A percentile compares a stretch with the other conserved stretches of the same genome.
phyloP scores from a whole-genome alignment of 352 stramenopile species.

The Phytophthora nicotianae region DNA sequence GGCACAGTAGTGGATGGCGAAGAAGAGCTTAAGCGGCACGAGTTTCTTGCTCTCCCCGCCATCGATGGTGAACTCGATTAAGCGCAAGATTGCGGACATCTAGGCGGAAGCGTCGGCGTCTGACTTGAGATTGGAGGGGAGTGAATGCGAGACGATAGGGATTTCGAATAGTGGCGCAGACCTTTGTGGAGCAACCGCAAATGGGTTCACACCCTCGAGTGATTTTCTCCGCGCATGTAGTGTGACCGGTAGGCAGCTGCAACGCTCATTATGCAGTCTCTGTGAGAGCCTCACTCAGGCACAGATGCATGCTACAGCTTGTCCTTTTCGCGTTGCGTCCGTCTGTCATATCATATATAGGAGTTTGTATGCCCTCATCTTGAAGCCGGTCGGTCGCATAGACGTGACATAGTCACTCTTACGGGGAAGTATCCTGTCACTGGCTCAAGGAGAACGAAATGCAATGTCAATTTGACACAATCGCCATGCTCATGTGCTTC shows the following conservation, averaged over 20 bases:
- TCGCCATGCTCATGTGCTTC: not conserved
- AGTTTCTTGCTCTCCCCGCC: constrained; percentile 63
- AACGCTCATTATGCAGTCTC: too few species aligned
- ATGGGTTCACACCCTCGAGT: constrained; percentile 3
- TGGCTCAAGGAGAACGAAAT: not conserved
- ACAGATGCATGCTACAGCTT: too few species aligned
- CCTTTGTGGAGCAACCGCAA: not conserved
- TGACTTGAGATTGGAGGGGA: not conserved
- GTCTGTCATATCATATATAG: constrained; percentile 3
- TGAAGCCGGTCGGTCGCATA: constrained; percentile 8
- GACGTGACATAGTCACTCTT: not conserved
- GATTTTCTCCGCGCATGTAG: not conserved
- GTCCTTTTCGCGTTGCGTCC: constrained; percentile 1
- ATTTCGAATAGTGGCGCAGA: constrained; percentile 6
- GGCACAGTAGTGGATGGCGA: constrained; percentile 67
- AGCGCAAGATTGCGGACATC: constrained; percentile 36
- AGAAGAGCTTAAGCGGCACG: constrained; percentile 77
- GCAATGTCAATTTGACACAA: not conserved
- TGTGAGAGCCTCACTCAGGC: too few species aligned
- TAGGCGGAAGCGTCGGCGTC: not conserved
- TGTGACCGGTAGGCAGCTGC: not conserved
- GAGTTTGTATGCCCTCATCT: constrained; percentile 20
- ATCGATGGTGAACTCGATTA: constrained; percentile 60
- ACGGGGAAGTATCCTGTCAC: constrained; percentile 6
- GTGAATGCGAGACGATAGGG: not conserved